These are phyloP conservation scores for Diaporthe vaccinii DNA, from an alignment of 2,329 filamentous ascomycete species.

Conservation along the genomic window DNA sequence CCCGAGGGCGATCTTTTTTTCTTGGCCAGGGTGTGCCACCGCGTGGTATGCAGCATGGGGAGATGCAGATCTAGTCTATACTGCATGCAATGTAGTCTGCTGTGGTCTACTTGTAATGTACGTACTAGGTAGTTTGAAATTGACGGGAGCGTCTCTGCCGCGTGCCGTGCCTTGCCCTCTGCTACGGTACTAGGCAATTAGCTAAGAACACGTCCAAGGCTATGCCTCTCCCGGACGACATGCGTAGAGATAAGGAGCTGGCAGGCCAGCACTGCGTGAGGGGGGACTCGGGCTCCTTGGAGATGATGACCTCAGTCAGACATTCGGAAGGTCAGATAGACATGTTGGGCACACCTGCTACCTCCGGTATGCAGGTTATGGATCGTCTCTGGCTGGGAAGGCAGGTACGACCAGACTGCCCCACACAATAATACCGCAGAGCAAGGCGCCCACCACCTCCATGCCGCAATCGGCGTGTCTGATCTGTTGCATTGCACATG, in stretches of 20 bases:
- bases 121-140: too few relatives aligned
- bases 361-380: neutral
- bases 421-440: slow-evolving; percentile 6
- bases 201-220: neutral
- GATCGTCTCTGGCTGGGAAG: neutral
- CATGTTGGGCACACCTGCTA: neutral
- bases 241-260: slow-evolving; percentile 5
- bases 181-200: neutral
- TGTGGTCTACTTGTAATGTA: neutral
- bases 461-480: slow-evolving; percentile 38
- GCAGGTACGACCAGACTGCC: neutral
- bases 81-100: neutral
- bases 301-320: neutral
- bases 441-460: neutral
- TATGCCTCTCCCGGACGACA: neutral
- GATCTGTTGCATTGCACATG: slow-evolving; percentile 18
- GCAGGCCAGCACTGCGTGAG: neutral
- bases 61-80: neutral
- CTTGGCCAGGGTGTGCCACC: neutral
- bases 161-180: slow-evolving; percentile 15
- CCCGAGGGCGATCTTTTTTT: slow-evolving; percentile 16
- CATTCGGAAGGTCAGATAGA: neutral
- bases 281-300: neutral
- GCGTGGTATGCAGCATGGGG: slow-evolving; percentile 19
- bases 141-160: slow-evolving; percentile 3